phyloP scores from a whole-genome alignment of 495 filamentous ascomycete species.

The Penicillium parvum region DNA sequence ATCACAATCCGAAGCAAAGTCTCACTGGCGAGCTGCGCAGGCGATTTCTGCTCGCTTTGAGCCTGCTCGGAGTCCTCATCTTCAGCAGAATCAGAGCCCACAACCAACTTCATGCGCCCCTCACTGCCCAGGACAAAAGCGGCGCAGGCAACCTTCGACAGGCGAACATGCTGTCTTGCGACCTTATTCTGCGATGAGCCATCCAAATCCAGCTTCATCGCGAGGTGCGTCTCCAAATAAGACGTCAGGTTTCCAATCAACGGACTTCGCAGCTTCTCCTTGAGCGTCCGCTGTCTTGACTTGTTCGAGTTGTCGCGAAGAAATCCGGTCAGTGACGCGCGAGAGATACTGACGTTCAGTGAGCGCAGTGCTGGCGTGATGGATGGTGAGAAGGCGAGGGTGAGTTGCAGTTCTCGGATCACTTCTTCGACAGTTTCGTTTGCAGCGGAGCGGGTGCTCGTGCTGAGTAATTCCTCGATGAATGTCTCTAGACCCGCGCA shows the following conservation, averaged over 20 bases:
- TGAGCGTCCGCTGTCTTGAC: constrained; percentile 5
- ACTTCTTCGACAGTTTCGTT: constrained; percentile 24
- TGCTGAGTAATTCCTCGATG: constrained; percentile 13
- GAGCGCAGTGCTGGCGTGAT: constrained; percentile 42
- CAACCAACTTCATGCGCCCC: constrained; percentile 50
- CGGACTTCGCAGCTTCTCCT: constrained; percentile 18
- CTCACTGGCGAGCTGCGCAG: constrained; percentile 24
- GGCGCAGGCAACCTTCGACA: constrained; percentile 50
- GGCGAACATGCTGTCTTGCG: constrained; percentile 34
- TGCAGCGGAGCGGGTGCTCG: background rate
- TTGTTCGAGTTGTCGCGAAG: constrained; percentile 5
- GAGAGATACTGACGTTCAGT: constrained; percentile 43
- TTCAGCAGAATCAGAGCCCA: constrained; percentile 20
- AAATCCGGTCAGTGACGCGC: constrained; percentile 29
- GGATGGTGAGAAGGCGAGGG: constrained; percentile 33
- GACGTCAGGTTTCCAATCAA: constrained; percentile 40
- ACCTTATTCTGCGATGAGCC: constrained; percentile 12
- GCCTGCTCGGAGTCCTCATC: constrained; percentile 12
- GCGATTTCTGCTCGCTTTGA: background rate
- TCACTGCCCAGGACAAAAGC: constrained; percentile 51
- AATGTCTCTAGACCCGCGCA: constrained; percentile 31
- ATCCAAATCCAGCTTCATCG: constrained; percentile 43
- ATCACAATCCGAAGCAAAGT: constrained; percentile 27
- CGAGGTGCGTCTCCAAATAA: constrained; percentile 46
- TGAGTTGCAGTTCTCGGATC: constrained; percentile 39